A percentile compares a stretch with the other conserved stretches of the same genome.
These are phyloP conservation scores for Ophiostoma australiae DNA, from an alignment of 2,329 filamentous ascomycete species.

Conservation along the genomic window DNA sequence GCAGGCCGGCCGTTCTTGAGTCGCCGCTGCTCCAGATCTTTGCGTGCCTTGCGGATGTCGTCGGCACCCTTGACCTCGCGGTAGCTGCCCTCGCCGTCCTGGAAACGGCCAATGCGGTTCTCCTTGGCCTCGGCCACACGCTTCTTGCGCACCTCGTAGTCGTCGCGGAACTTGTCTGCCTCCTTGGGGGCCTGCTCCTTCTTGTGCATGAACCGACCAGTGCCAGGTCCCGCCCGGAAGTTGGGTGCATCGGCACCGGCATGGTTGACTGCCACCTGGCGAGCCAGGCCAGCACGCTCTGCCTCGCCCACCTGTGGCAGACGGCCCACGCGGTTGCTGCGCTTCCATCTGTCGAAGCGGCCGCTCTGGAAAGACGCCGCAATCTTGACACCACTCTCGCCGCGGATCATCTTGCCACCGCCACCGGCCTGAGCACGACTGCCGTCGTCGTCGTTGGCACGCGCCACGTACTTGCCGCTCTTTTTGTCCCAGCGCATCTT, in stretches of 20 bases:
- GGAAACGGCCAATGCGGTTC: constrained; percentile 70
- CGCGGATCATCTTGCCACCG: constrained; percentile 61
- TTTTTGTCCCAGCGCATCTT: constrained; percentile 97
- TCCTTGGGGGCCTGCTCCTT: constrained; percentile 84
- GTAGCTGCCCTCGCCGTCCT: constrained; percentile 66
- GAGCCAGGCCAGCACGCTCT: constrained; percentile 50
- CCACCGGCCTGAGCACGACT: constrained; percentile 50
- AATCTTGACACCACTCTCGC: constrained; percentile 94
- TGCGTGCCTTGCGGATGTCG: constrained; percentile 79
- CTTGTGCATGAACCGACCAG: constrained; percentile 74
- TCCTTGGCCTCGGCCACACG: constrained; percentile 81
- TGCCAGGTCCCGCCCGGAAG: constrained; percentile 28
- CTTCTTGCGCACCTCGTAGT: constrained; percentile 88
- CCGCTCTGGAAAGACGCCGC: constrained; percentile 89
- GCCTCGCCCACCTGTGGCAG: constrained; percentile 78
- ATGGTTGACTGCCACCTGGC: constrained; percentile 29
- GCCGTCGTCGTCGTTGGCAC: constrained; percentile 91
- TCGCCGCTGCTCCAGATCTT: constrained; percentile 66
- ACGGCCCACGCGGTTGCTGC: constrained; percentile 72
- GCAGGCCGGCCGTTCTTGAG: constrained; percentile 83
- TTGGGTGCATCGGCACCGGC: constrained; percentile 31
- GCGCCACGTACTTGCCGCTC: constrained; percentile 86
- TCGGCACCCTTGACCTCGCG: constrained; percentile 74
- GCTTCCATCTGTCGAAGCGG: constrained; percentile 88
- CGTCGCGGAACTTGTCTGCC: constrained; percentile 85